Percentiles rank a stretch among this genome's conserved stretches.
Conservation (phyloP, 2,329 filamentous ascomycete species). For the Epichloe bromicola region DNA sequence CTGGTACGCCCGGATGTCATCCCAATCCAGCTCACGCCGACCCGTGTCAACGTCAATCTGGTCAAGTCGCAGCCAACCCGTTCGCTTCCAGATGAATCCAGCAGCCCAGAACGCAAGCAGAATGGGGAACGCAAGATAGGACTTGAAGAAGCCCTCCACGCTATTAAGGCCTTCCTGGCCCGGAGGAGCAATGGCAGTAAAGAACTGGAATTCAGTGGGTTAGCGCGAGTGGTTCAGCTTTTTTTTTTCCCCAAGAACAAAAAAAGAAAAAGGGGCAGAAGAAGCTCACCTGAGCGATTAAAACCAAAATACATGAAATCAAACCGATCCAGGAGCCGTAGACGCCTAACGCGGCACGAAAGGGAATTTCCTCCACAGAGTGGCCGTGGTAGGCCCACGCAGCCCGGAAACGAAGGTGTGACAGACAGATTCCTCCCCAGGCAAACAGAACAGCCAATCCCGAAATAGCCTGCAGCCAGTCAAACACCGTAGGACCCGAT, state of each 20-base stretch:
- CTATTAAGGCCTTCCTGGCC: constrained; percentile 17
- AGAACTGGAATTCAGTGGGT: constrained; percentile 23
- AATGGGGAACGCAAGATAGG: constrained; percentile 39
- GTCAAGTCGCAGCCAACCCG: constrained; percentile 41
- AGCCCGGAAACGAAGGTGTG: constrained; percentile 53
- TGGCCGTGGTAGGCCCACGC: constrained; percentile 47
- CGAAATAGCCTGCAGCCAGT: constrained; percentile 52
- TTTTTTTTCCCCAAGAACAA: background rate
- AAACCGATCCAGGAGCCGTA: constrained; percentile 51
- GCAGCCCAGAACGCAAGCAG: constrained; percentile 39
- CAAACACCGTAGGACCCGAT: constrained; percentile 39
- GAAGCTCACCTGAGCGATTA: constrained; percentile 33
- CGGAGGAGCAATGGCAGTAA: constrained; percentile 31
- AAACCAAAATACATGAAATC: constrained; percentile 37
- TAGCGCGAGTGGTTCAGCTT: background rate
- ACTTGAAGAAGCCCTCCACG: constrained; percentile 39
- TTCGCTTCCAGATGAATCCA: constrained; percentile 53
- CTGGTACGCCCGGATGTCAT: constrained; percentile 8
- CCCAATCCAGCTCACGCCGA: constrained; percentile 39
- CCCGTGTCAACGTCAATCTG: constrained; percentile 57
- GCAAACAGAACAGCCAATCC: constrained; percentile 51
- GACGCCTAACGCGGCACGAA: constrained; percentile 45
- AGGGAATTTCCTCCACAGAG: constrained; percentile 51
- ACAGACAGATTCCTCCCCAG: constrained; percentile 52
- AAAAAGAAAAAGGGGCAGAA: constrained; percentile 1